phyloP scores from a whole-genome alignment of 257 asterid genomes.

The Scutellaria baicalensis region DNA sequence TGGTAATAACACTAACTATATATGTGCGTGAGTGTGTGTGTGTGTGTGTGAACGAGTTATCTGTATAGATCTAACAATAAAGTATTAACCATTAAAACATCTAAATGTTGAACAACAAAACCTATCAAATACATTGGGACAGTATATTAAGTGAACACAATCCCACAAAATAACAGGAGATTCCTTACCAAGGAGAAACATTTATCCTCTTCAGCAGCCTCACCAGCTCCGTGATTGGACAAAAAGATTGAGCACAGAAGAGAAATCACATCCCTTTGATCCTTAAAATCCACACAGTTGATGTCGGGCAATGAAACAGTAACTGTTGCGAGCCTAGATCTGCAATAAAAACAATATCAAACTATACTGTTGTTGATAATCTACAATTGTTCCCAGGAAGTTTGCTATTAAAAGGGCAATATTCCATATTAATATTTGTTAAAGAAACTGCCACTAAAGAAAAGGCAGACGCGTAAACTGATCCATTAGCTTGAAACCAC shows the following conservation, averaged over 20 bases:
- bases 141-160: background rate
- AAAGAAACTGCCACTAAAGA: background rate
- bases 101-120: background rate
- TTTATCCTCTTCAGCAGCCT: slow-evolving; percentile 60
- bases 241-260: slow-evolving; percentile 64
- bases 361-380: background rate
- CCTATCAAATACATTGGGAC: background rate
- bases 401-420: background rate
- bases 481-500: background rate
- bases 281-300: slow-evolving; percentile 30
- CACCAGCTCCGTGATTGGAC: slow-evolving; percentile 75
- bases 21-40: no score
- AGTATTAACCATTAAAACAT: background rate
- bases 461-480: background rate
- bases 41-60: background rate
- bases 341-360: slow-evolving; percentile 6
- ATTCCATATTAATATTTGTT: background rate
- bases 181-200: slow-evolving; percentile 49
- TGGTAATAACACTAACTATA: background rate
- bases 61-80: background rate
- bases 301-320: slow-evolving; percentile 41
- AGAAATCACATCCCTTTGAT: slow-evolving; percentile 41
- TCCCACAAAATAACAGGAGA: background rate
- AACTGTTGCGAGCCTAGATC: slow-evolving; percentile 56
- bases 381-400: background rate